These are phyloP conservation scores for Saitozyma podzolica DNA, from an alignment of 768 basidiomycete species.

Conservation along the genomic window DNA sequence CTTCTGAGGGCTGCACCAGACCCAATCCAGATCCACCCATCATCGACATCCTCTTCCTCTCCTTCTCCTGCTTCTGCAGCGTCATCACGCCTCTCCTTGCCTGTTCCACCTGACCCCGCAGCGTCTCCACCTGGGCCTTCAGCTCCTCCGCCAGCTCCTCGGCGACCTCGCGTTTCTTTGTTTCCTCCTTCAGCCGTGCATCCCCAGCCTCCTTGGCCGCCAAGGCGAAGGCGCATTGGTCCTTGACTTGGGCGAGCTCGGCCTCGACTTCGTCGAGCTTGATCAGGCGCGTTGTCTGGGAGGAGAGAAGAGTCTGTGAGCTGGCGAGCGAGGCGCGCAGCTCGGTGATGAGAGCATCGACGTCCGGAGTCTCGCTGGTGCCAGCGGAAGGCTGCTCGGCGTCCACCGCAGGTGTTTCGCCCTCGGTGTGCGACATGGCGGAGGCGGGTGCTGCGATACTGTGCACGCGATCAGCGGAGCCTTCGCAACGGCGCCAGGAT, in stretches of 20 bases:
- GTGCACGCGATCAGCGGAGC: no score
- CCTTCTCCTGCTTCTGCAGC: conserved; percentile 48
- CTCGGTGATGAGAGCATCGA: conserved; percentile 16
- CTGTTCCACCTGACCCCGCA: conserved; percentile 47
- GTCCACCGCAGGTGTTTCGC: conserved; percentile 16
- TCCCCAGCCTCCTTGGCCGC: conserved; percentile 51
- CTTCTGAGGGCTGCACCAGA: conserved; percentile 1
- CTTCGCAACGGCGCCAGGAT: no score
- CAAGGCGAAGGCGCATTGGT: conserved; percentile 35
- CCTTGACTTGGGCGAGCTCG: conserved; percentile 31
- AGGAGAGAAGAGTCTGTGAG: conserved; percentile 30
- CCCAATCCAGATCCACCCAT: conserved; percentile 11
- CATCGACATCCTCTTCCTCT: conserved; percentile 30
- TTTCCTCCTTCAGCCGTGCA: conserved; percentile 40
- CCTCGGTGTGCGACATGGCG: no score
- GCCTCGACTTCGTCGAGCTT: conserved; percentile 29
- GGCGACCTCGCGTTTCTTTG: conserved; percentile 39
- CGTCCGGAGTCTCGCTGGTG: background rate
- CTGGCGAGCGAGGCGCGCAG: conserved; percentile 30
- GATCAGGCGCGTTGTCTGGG: conserved; percentile 26
- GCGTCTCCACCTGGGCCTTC: conserved; percentile 38
- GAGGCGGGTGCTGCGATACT: no score
- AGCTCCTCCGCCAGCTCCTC: conserved; percentile 48
- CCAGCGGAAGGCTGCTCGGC: background rate
- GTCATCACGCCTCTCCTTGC: conserved; percentile 45